phyloP scores from a whole-genome alignment of 148 eudicot genomes.

The Talinum fruticosum region DNA sequence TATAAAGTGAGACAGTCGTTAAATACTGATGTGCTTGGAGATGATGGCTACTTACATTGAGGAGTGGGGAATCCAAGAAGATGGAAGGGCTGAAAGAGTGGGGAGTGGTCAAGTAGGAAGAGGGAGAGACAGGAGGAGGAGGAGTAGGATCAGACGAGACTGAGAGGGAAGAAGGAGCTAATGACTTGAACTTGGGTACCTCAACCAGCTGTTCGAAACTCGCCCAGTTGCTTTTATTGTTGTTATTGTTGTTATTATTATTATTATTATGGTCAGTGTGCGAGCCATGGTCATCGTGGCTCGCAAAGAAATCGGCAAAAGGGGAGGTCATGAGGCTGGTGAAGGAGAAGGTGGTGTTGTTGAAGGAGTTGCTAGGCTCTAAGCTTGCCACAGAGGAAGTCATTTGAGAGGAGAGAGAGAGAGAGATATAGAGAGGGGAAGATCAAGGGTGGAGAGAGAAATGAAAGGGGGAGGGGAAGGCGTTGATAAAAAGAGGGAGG shows the following conservation, averaged over 20 bases:
- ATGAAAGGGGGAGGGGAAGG: not conserved
- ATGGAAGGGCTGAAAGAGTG: constrained; percentile 57
- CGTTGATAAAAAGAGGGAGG: constrained; percentile 1
- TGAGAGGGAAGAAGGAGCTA: constrained; percentile 49
- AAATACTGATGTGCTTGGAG: not conserved
- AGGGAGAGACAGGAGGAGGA: constrained; percentile 27
- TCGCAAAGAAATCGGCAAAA: constrained; percentile 54
- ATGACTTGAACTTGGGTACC: constrained; percentile 52
- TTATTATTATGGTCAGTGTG: not conserved
- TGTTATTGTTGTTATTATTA: not conserved
- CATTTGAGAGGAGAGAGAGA: constrained; percentile 22
- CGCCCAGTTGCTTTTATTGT: constrained; percentile 17
- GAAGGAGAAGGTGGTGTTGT: constrained; percentile 21
- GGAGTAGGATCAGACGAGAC: constrained; percentile 25
- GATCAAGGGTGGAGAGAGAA: not conserved
- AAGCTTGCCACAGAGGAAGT: constrained; percentile 52
- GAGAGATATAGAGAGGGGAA: not conserved
- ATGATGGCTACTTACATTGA: constrained; percentile 32
- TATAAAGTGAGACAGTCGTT: not conserved
- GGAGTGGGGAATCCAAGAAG: constrained; percentile 70
- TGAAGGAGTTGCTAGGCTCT: constrained; percentile 16
- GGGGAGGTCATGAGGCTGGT: constrained; percentile 45
- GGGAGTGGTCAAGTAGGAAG: constrained; percentile 43
- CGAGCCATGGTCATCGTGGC: not conserved
- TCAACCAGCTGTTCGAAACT: constrained; percentile 30